Conservation (phyloP, 2,329 filamentous ascomycete species). For the Sporothrix luriei region DNA sequence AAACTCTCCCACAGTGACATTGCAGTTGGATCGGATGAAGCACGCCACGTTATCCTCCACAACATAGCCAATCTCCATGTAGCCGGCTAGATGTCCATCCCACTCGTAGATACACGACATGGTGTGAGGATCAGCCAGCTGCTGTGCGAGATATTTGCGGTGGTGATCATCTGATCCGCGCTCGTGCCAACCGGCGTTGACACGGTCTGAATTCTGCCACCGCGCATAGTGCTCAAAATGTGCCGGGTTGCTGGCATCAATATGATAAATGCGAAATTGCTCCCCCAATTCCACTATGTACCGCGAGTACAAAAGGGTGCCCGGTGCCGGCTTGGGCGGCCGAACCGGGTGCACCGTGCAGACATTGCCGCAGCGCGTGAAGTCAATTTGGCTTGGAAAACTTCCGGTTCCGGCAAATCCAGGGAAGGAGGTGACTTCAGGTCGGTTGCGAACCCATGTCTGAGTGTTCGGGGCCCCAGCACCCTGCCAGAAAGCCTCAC, state of each 20-base stretch:
- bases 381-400: constrained; percentile 48
- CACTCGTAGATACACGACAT: constrained; percentile 71
- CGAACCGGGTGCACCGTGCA: constrained; percentile 63
- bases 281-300: constrained; percentile 73
- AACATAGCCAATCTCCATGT: constrained; percentile 81
- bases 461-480: constrained; percentile 54
- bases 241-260: constrained; percentile 63
- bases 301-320: constrained; percentile 73
- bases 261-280: constrained; percentile 70
- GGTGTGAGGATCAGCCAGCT: constrained; percentile 72
- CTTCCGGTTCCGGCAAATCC: constrained; percentile 39
- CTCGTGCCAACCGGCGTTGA: constrained; percentile 78
- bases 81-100: constrained; percentile 70
- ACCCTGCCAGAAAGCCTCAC: constrained; percentile 37
- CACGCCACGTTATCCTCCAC: constrained; percentile 54
- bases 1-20: constrained; percentile 51
- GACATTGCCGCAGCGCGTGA: constrained; percentile 45
- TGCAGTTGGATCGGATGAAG: constrained; percentile 58
- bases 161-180: constrained; percentile 76
- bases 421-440: constrained; percentile 57
- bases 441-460: constrained; percentile 62
- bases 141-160: constrained; percentile 67
- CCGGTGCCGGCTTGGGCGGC: constrained; percentile 69
- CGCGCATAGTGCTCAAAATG: constrained; percentile 63
- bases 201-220: constrained; percentile 83